Conservation (phyloP, 1,139 yeast species). For the Blastobotrys aristatus region DNA sequence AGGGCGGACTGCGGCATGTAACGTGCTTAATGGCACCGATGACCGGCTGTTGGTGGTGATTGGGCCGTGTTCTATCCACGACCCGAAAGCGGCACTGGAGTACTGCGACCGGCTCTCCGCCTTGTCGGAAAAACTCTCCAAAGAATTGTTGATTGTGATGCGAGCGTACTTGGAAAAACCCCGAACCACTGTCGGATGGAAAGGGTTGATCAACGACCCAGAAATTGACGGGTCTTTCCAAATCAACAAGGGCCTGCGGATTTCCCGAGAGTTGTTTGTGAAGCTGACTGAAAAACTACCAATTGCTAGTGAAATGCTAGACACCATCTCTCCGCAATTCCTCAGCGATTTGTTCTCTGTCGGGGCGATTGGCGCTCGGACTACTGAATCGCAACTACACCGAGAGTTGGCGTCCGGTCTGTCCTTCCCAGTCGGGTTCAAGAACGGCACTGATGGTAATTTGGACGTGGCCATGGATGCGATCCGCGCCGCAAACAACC, state of each 20-base stretch:
- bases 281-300: constrained; percentile 78
- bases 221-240: constrained; percentile 91
- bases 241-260: constrained; percentile 88
- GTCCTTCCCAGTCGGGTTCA: constrained; percentile 96
- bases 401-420: constrained; percentile 94
- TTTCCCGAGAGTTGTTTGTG: constrained; percentile 81
- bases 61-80: constrained; percentile 97
- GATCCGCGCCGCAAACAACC: constrained; percentile 83
- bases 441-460: constrained; percentile 94
- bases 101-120: constrained; percentile 65
- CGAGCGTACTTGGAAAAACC: constrained; percentile 98
- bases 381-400: constrained; percentile 94
- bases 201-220: constrained; percentile 95
- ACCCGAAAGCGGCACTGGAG: constrained; percentile 86
- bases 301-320: constrained; percentile 96
- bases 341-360: constrained; percentile 82
- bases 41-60: constrained; percentile 80
- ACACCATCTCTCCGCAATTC: constrained; percentile 93
- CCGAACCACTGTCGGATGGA: constrained; percentile 99
- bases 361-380: constrained; percentile 97
- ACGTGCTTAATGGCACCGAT: constrained; percentile 67
- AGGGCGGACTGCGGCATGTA: constrained; percentile 74
- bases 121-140: constrained; percentile 57
- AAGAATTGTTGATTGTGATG: constrained; percentile 84
- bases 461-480: constrained; percentile 92